These are phyloP conservation scores for Spathaspora arborariae DNA, from an alignment of 805 yeast genomes.

Conservation along the genomic window DNA sequence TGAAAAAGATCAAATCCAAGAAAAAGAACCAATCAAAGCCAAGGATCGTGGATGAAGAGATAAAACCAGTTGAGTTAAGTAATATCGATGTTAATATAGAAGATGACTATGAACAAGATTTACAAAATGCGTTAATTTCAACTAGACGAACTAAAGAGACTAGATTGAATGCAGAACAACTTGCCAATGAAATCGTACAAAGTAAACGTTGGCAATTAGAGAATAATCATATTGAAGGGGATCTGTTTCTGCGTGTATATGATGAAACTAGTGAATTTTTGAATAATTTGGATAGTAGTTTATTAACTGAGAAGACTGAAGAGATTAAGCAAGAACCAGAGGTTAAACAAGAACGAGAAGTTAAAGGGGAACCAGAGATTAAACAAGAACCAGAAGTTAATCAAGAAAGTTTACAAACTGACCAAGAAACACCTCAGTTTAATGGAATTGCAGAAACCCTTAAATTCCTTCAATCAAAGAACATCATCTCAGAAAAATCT, in stretches of 20 bases:
- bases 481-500: conserved; percentile 12
- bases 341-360: too few species aligned
- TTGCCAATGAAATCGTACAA: conserved; percentile 33
- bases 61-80: background rate
- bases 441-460: conserved; percentile 26
- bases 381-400: background rate
- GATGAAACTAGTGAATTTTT: conserved; percentile 44
- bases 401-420: too few species aligned
- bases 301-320: background rate
- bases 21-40: background rate
- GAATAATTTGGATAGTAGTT: conserved; percentile 13
- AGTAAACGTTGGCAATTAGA: conserved; percentile 16
- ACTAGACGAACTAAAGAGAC: conserved; percentile 23
- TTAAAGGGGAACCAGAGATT: background rate
- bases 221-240: conserved; percentile 6
- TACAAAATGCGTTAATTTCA: conserved; percentile 26
- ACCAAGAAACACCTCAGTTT: conserved; percentile 11
- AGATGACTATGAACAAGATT: conserved; percentile 22
- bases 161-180: conserved; percentile 23
- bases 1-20: conserved; percentile 9
- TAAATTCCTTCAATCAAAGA: conserved; percentile 21
- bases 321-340: background rate
- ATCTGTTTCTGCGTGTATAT: conserved; percentile 19
- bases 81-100: conserved; percentile 17
- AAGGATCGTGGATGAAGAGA: background rate